Evolutionary conservation across 2,329 filamentous ascomycete species (phyloP).

Genomic region (Capronia epimyces): DNA sequence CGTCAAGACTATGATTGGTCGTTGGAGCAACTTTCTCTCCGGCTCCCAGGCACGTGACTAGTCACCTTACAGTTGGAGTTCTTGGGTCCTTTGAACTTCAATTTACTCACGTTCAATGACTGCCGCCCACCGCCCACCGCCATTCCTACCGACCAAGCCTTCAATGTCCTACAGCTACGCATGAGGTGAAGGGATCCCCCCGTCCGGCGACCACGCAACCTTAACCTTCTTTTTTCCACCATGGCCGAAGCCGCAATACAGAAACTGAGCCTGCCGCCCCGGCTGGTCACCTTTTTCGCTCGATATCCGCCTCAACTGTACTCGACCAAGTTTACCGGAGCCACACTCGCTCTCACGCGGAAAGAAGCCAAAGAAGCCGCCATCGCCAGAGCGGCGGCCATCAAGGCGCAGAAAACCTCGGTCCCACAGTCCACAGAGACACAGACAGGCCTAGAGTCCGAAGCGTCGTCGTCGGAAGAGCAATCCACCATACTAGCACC

Average conservation of each 20-base stretch:
- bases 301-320: conserved; percentile 70
- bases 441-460: conserved; percentile 29
- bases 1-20: too few species aligned
- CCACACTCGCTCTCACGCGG: conserved; percentile 24
- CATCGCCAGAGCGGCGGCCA: conserved; percentile 5
- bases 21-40: too few species aligned
- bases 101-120: too few species aligned
- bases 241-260: conserved; percentile 10
- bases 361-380: conserved; percentile 22
- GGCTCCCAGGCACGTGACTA: too few species aligned
- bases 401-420: conserved; percentile 4
- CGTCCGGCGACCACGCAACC: too few species aligned
- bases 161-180: too few species aligned
- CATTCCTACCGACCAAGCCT: too few species aligned
- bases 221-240: not conserved
- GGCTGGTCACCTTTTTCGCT: conserved; percentile 79
- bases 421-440: conserved; percentile 29
- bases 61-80: too few species aligned
- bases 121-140: too few species aligned
- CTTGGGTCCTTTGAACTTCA: too few species aligned
- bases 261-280: conserved; percentile 56
- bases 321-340: conserved; percentile 35
- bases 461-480: conserved; percentile 48
- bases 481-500: conserved; percentile 30
- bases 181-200: too few species aligned